phyloP scores from a whole-genome alignment of 2,329 filamentous ascomycete genomes.

The Ramichloridium luteum region DNA sequence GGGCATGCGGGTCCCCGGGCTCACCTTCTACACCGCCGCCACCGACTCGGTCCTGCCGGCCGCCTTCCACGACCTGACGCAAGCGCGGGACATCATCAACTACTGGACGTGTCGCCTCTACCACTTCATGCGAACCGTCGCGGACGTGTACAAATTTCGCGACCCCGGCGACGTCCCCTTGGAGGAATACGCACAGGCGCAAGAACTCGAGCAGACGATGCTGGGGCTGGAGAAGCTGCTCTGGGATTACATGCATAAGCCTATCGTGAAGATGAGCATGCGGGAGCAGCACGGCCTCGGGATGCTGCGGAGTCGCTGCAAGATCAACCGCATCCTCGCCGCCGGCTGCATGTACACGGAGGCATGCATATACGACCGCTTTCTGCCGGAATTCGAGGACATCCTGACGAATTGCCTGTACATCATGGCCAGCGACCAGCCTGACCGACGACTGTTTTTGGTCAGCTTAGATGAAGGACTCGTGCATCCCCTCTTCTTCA shows the following conservation, averaged over 20 bases:
- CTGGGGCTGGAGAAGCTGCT: conserved; percentile 18
- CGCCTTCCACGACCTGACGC: conserved; percentile 17
- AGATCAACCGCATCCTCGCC: conserved; percentile 19
- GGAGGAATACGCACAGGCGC: conserved; percentile 17
- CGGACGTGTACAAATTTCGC: conserved; percentile 17
- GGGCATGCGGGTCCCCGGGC: conserved; percentile 17
- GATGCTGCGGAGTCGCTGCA: conserved; percentile 19
- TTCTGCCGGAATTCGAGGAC: conserved; percentile 19
- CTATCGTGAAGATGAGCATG: conserved; percentile 14
- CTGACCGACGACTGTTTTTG: conserved; percentile 18
- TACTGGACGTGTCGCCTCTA: conserved; percentile 20
- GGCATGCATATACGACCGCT: conserved; percentile 16
- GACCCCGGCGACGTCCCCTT: conserved; percentile 17
- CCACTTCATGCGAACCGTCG: conserved; percentile 19
- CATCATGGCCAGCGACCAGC: conserved; percentile 19
- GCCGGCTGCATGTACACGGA: conserved; percentile 20
- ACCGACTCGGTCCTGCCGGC: conserved; percentile 17
- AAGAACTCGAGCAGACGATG: conserved; percentile 17
- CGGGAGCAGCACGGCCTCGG: conserved; percentile 21
- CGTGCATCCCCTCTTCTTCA: conserved; percentile 19
- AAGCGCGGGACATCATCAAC: conserved; percentile 20
- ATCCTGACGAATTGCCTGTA: conserved; percentile 20
- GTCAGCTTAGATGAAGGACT: conserved; percentile 22
- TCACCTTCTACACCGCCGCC: conserved; percentile 18
- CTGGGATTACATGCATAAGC: conserved; percentile 21